Conservation (phyloP, 192 early-diverging fungal species). For the Linnemannia elongata region DNA sequence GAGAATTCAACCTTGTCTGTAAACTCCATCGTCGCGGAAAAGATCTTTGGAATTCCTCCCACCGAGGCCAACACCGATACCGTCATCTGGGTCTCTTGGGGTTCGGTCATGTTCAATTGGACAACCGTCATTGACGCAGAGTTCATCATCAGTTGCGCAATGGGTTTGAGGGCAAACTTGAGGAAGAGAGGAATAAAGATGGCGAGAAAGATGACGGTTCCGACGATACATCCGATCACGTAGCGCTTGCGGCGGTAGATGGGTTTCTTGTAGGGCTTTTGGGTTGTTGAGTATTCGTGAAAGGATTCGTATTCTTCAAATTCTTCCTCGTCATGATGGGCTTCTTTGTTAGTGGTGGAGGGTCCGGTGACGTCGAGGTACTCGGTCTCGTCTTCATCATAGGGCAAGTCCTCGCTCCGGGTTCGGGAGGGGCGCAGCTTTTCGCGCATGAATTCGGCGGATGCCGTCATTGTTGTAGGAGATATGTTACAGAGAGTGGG, state of each 20-base stretch:
- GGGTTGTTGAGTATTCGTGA: slow-evolving; percentile 15
- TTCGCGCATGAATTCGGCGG: neutral
- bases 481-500: too few species aligned
- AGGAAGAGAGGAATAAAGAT: slow-evolving; percentile 62
- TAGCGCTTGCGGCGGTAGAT: slow-evolving; percentile 64
- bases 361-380: slow-evolving; percentile 23
- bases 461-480: neutral
- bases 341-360: slow-evolving; percentile 31
- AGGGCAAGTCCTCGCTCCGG: slow-evolving; percentile 26
- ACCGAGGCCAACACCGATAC: slow-evolving; percentile 5
- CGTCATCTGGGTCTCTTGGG: slow-evolving; percentile 2
- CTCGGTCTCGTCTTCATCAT: slow-evolving; percentile 27
- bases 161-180: slow-evolving; percentile 41
- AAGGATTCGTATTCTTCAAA: slow-evolving; percentile 6
- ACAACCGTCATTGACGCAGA: slow-evolving; percentile 14
- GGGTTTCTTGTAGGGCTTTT: slow-evolving; percentile 33
- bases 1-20: slow-evolving; percentile 23
- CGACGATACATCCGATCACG: slow-evolving; percentile 55
- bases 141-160: slow-evolving; percentile 30
- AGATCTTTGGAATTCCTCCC: slow-evolving; percentile 4
- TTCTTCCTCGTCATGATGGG: neutral
- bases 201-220: slow-evolving; percentile 55
- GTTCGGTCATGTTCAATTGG: slow-evolving; percentile 22
- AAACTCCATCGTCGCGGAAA: slow-evolving; percentile 21
- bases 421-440: slow-evolving; percentile 2